Conservation (phyloP, 2,329 filamentous ascomycete genomes). For the Fusarium sp. region DNA sequence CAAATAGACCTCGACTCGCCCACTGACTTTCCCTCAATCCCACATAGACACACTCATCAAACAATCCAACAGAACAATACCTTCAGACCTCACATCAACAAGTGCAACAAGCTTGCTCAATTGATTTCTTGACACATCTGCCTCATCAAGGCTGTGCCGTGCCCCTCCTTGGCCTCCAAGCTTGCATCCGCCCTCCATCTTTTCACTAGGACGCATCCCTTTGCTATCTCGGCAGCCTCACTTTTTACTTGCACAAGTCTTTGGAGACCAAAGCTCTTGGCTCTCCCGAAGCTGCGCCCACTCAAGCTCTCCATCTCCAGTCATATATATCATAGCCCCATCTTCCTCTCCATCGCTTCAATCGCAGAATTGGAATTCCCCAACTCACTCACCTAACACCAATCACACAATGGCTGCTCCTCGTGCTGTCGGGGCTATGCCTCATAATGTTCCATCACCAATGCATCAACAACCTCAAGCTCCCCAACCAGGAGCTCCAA, state of each 20-base stretch:
- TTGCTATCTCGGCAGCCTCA: slow-evolving; percentile 35
- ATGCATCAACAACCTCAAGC: slow-evolving; percentile 13
- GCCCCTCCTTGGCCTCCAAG: slow-evolving; percentile 9
- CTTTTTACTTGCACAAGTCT: slow-evolving; percentile 16
- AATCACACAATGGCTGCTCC: slow-evolving; percentile 23
- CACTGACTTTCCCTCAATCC: not conserved
- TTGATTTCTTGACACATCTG: slow-evolving; percentile 1
- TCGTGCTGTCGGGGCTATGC: slow-evolving; percentile 16
- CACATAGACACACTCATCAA: not conserved
- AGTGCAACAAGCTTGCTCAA: not conserved
- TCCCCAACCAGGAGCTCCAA: not conserved
- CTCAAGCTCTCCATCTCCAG: not conserved
- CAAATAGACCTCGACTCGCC: slow-evolving; percentile 28
- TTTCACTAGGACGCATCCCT: slow-evolving; percentile 25
- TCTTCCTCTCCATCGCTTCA: slow-evolving; percentile 7
- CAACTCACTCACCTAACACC: slow-evolving; percentile 7
- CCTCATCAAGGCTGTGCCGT: slow-evolving; percentile 8
- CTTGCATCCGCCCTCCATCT: slow-evolving; percentile 30
- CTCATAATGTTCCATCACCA: slow-evolving; percentile 6
- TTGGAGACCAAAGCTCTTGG: not conserved
- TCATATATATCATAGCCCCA: slow-evolving; percentile 32
- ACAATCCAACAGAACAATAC: not conserved
- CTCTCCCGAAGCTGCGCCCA: not conserved
- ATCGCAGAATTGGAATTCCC: not conserved
- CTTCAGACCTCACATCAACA: not conserved